Base-by-base conservation (phyloP, 2,329 filamentous ascomycete species). In the Hypoxylon sp. region DNA sequence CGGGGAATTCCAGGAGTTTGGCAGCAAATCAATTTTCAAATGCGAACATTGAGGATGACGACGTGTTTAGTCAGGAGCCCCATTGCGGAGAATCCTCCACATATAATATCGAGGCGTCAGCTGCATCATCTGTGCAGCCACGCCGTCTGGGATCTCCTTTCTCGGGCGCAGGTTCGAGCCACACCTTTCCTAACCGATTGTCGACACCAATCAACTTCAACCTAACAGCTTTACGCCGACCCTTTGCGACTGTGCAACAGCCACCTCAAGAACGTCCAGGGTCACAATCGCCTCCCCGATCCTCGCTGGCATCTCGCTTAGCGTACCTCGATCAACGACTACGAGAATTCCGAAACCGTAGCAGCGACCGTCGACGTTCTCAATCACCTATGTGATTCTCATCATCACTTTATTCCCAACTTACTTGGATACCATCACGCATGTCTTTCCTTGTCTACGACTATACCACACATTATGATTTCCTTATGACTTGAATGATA, bases 81-180 rank as follows among this genome's bases (percentile, higher is more conserved):
- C 29, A 26, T 17, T 7, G 4, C 16, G 27, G 45, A 15, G 13
- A 25, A 13, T 40, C 46, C 20, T 29, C 16, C 4, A 52, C 61
- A 12, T 63, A 64, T 19, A n/a, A n/a, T n/a, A n/a, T n/a, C n/a
- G 50, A 56, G 17, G 25, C 68, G 19, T 59, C 68, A 43, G 50
- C 55, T 58, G 64, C 60, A 9, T 55, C 69, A 13, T 69, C 73
- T 5, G 63, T 67, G 2, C 71, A 70, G 1, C 77, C 76, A 29
- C 72, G 75, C 9, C 76, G 82, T 5, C 74, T 87, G 3, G 81
- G 83, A 20, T 87, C 83, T 4, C 83, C 83, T 0, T 86, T 87
- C 56, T 71, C 75, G 5, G 74, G 73, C 23, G 66, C 73, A 7
- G 73, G 68, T 46, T 73, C 78, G 8, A 83, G 79, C 66, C 77